phyloP scores from a whole-genome alignment of 208 protist species.

The Kentomonas sorsogonicus region DNA sequence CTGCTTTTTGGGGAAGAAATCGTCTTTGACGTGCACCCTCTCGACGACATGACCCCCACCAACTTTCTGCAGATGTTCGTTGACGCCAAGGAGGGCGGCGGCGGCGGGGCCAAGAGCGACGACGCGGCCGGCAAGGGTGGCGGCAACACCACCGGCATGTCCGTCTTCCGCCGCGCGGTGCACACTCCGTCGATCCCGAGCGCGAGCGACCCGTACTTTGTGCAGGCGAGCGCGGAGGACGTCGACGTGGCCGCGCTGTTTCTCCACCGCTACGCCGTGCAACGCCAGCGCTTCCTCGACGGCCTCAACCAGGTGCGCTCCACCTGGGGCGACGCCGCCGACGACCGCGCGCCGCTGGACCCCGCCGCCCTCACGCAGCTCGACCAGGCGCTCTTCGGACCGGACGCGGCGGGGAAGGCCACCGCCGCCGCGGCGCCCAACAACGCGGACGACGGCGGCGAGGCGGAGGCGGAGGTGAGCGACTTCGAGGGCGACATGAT shows the following conservation, averaged over 20 bases:
- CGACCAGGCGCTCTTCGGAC: constrained; percentile 77
- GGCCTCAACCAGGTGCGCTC: constrained; percentile 73
- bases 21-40: constrained; percentile 82
- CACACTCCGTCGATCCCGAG: constrained; percentile 68
- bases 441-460: neutral
- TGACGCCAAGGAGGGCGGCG: constrained; percentile 55
- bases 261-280: constrained; percentile 86
- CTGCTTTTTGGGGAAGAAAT: constrained; percentile 84
- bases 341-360: constrained; percentile 70
- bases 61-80: constrained; percentile 91
- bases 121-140: constrained; percentile 5
- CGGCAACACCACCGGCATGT: constrained; percentile 37
- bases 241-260: constrained; percentile 85
- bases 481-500: constrained; percentile 16
- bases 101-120: constrained; percentile 11
- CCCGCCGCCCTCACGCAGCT: constrained; percentile 60
- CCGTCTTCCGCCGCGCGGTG: constrained; percentile 72
- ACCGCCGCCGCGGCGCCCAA: neutral
- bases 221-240: constrained; percentile 70
- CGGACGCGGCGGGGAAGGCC: constrained; percentile 26
- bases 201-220: constrained; percentile 85
- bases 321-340: constrained; percentile 81
- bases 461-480: constrained; percentile 1
- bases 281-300: constrained; percentile 81
- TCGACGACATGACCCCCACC: constrained; percentile 84